These are phyloP conservation scores for Epichloe coenophiala DNA, from an alignment of 2,329 filamentous ascomycete genomes.

Conservation along the genomic window DNA sequence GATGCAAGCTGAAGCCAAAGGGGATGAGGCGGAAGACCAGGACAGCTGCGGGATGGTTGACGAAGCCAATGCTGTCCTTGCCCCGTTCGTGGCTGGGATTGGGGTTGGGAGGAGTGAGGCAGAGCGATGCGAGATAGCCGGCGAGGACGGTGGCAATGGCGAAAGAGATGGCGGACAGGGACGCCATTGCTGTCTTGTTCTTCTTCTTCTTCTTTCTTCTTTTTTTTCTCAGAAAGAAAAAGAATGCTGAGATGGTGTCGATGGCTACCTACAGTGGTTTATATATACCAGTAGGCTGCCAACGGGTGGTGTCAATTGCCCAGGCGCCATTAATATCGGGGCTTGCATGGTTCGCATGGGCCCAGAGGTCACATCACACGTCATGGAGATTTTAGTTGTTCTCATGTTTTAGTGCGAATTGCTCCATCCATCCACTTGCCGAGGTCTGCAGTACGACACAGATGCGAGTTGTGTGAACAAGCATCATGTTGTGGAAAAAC, in stretches of 20 bases:
- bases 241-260: not conserved
- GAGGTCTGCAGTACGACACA: too few relatives aligned
- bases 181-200: not conserved
- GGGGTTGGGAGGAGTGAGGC: constrained; percentile 2
- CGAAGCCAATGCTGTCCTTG: constrained; percentile 2
- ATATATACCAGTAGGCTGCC: too few relatives aligned
- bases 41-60: not conserved
- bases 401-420: too few relatives aligned
- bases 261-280: not conserved
- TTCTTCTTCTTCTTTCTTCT: not conserved
- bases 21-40: not conserved
- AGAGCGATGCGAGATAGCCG: not conserved
- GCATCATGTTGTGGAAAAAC: too few relatives aligned
- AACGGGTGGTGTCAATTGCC: too few relatives aligned
- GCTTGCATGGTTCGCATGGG: too few relatives aligned
- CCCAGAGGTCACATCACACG: too few relatives aligned
- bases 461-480: too few relatives aligned
- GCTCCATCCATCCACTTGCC: too few relatives aligned
- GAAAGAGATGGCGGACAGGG: constrained; percentile 2
- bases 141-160: not conserved
- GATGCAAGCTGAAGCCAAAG: not conserved
- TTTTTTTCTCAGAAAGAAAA: not conserved
- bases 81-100: not conserved
- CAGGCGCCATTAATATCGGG: too few relatives aligned
- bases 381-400: too few relatives aligned